phyloP scores from a whole-genome alignment of 805 yeast genomes.

The Nakazawaea wickerhamii region DNA sequence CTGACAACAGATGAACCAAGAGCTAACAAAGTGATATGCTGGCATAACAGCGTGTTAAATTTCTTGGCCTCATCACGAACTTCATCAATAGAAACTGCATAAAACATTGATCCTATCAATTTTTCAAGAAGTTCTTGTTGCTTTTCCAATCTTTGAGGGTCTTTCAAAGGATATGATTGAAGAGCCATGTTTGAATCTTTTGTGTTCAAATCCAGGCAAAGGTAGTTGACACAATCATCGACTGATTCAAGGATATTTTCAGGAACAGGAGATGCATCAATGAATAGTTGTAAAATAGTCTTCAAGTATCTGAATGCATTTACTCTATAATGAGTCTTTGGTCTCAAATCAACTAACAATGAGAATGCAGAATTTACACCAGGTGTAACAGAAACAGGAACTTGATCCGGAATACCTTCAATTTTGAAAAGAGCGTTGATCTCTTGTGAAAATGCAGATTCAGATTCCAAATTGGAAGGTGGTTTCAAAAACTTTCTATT shows the following conservation, averaged over 20 bases:
- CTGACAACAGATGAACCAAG: slow-evolving; percentile 69
- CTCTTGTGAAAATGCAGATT: slow-evolving; percentile 54
- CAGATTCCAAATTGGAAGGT: slow-evolving; percentile 57
- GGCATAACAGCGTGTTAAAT: slow-evolving; percentile 61
- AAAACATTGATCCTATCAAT: slow-evolving; percentile 66
- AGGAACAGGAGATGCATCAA: slow-evolving; percentile 51
- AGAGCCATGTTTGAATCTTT: slow-evolving; percentile 18
- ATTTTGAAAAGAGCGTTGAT: slow-evolving; percentile 63
- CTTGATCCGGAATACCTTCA: slow-evolving; percentile 57
- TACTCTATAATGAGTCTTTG: slow-evolving; percentile 60
- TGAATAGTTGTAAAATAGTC: slow-evolving; percentile 59
- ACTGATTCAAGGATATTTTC: slow-evolving; percentile 38
- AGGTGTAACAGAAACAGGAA: slow-evolving; percentile 76
- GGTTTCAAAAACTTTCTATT: slow-evolving; percentile 81
- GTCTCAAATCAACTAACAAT: slow-evolving; percentile 62
- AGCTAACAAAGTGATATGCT: slow-evolving; percentile 75
- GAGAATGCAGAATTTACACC: slow-evolving; percentile 76
- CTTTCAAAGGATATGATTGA: slow-evolving; percentile 38
- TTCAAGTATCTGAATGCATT: slow-evolving; percentile 75
- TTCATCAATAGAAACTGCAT: slow-evolving; percentile 70
- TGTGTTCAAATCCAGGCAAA: slow-evolving; percentile 27
- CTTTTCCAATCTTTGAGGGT: slow-evolving; percentile 43
- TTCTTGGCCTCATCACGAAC: slow-evolving; percentile 59
- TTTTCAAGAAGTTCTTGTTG: slow-evolving; percentile 63
- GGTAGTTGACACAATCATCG: slow-evolving; percentile 41